Percentiles rank a stretch among this genome's conserved stretches.
Evolutionary conservation across 768 basidiomycete genomes (phyloP).

Genomic region (Melanogaster broomeanus): DNA sequence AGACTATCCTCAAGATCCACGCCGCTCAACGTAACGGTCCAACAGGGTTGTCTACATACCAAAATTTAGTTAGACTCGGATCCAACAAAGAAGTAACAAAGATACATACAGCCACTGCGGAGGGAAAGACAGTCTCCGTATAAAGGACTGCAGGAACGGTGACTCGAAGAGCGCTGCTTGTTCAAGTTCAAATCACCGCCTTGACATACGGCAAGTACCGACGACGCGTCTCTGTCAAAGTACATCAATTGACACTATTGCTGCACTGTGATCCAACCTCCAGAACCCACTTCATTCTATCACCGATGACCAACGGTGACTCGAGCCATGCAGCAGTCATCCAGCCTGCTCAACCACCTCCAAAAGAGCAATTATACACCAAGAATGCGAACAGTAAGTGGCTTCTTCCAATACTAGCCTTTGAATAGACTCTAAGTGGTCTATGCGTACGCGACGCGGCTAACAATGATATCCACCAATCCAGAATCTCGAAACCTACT

Average conservation of each 20-base stretch:
- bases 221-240: too few species aligned
- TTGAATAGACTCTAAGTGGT: not conserved
- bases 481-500: not conserved
- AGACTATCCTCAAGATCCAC: not conserved
- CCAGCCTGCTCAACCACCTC: conserved; percentile 16
- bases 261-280: not conserved
- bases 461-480: not conserved
- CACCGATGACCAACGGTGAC: conserved; percentile 10
- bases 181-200: too few species aligned
- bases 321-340: not conserved
- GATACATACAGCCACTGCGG: too few species aligned
- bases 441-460: conserved; percentile 5
- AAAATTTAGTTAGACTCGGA: not conserved
- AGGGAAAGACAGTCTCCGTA: not conserved
- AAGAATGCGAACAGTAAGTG: conserved; percentile 13
- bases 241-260: not conserved
- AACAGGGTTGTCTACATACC: not conserved
- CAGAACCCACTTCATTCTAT: not conserved
- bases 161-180: too few species aligned
- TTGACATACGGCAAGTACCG: too few species aligned
- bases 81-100: not conserved
- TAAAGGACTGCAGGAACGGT: not conserved
- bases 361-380: not conserved
- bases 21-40: not conserved
- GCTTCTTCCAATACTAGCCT: not conserved